Evolutionary conservation across 140 eudicot species (phyloP).

Genomic region (Flaveria floridana): DNA sequence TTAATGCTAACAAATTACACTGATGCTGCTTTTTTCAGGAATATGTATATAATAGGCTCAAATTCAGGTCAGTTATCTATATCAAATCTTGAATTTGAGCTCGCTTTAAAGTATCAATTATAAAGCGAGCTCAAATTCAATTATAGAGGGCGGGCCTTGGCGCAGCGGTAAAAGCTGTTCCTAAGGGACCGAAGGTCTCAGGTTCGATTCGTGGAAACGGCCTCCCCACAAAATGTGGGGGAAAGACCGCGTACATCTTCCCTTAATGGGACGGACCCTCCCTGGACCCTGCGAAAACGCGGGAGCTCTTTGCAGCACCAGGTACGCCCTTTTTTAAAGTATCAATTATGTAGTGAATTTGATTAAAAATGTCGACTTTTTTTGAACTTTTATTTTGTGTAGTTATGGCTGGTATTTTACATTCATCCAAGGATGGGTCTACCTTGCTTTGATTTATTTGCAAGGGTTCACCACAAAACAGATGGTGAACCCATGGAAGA

Average conservation of each 20-base stretch:
- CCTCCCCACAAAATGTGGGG: too few relatives aligned
- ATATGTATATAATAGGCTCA: constrained; percentile 89
- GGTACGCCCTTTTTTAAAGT: too few relatives aligned
- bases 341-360: background rate
- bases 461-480: constrained; percentile 92
- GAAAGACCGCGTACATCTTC: too few relatives aligned
- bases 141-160: too few relatives aligned
- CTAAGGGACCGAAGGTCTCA: too few relatives aligned
- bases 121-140: too few relatives aligned
- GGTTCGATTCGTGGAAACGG: too few relatives aligned
- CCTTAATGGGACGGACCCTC: too few relatives aligned
- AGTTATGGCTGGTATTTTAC: constrained; percentile 99
- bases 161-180: too few relatives aligned
- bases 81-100: constrained; percentile 12
- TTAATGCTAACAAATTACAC: background rate
- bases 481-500: constrained; percentile 99
- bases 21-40: constrained; percentile 51
- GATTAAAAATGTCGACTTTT: constrained; percentile 9
- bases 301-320: too few relatives aligned
- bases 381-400: constrained; percentile 19
- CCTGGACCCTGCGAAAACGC: too few relatives aligned
- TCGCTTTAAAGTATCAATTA: background rate
- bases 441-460: constrained; percentile 62
- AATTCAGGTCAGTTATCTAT: constrained; percentile 62
- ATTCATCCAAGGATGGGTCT: constrained; percentile 95